Conservation (phyloP, 2,329 filamentous ascomycete genomes). For the Fusarium cyanostomum region DNA sequence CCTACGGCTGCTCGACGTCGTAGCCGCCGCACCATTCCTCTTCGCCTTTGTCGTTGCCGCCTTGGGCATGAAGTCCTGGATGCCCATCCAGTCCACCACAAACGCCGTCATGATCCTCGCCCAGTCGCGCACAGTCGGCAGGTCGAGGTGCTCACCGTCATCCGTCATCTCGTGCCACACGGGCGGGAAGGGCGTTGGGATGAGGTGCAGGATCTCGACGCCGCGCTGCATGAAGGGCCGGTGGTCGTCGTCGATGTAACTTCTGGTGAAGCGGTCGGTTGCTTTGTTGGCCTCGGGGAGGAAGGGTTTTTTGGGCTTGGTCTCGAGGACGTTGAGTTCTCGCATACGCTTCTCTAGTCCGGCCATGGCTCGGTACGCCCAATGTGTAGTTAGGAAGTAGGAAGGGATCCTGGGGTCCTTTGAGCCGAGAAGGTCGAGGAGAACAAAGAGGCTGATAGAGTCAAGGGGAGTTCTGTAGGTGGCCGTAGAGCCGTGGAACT, state of each 20-base stretch:
- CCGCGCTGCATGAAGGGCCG: slow-evolving; percentile 88
- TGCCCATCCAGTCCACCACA: slow-evolving; percentile 89
- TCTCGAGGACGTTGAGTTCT: slow-evolving; percentile 71
- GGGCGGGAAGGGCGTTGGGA: slow-evolving; percentile 80
- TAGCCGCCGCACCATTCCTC: slow-evolving; percentile 39
- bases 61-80: slow-evolving; percentile 57
- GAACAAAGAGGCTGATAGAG: slow-evolving; percentile 86
- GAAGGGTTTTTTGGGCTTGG: slow-evolving; percentile 63
- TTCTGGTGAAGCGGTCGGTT: slow-evolving; percentile 56
- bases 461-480: slow-evolving; percentile 78
- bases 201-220: slow-evolving; percentile 89
- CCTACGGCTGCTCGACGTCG: slow-evolving; percentile 41
- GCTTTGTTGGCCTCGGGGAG: slow-evolving; percentile 70
- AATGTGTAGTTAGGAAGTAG: slow-evolving; percentile 90
- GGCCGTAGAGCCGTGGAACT: slow-evolving; percentile 75
- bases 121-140: slow-evolving; percentile 86
- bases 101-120: slow-evolving; percentile 84
- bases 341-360: slow-evolving; percentile 78
- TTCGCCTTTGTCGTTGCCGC: slow-evolving; percentile 35
- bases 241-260: slow-evolving; percentile 84
- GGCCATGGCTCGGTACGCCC: slow-evolving; percentile 86
- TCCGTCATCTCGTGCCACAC: slow-evolving; percentile 91
- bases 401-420: slow-evolving; percentile 77
- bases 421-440: slow-evolving; percentile 88
- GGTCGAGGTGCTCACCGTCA: slow-evolving; percentile 84